A percentile compares a stretch with the other conserved stretches of the same genome.
Evolutionary conservation across 345 rosid genomes (phyloP).

Genomic region (Cardamine occulta): DNA sequence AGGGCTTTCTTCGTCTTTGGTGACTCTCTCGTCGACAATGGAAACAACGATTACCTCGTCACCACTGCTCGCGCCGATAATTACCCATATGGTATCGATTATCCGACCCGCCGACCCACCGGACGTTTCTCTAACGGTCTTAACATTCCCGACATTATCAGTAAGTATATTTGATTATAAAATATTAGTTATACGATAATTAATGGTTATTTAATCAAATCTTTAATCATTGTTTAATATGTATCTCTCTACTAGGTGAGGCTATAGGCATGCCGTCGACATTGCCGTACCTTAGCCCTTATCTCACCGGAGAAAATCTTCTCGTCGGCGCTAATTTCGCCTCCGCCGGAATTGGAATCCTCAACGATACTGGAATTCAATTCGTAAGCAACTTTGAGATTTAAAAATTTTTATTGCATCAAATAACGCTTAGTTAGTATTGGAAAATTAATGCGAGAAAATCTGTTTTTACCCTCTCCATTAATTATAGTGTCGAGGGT

Average conservation of each 20-base stretch:
- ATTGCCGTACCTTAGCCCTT: slow-evolving; percentile 78
- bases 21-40: slow-evolving; percentile 86
- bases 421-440: neutral
- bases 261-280: slow-evolving; percentile 63
- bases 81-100: slow-evolving; percentile 82
- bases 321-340: slow-evolving; percentile 92
- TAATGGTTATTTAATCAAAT: slow-evolving; percentile 2
- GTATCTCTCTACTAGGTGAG: slow-evolving; percentile 54
- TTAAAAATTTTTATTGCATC: neutral
- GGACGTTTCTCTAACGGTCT: slow-evolving; percentile 93
- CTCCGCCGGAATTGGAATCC: slow-evolving; percentile 92
- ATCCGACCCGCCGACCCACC: slow-evolving; percentile 66
- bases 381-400: slow-evolving; percentile 51
- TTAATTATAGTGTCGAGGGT: neutral
- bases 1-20: slow-evolving; percentile 77
- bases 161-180: slow-evolving; percentile 40
- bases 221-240: neutral
- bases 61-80: slow-evolving; percentile 86
- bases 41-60: slow-evolving; percentile 78
- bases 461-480: neutral
- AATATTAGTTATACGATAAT: neutral
- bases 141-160: slow-evolving; percentile 80
- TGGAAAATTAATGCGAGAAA: neutral
- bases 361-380: slow-evolving; percentile 83
- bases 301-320: slow-evolving; percentile 60